phyloP scores from a whole-genome alignment of 768 basidiomycete genomes.

The Mycena capillaripes region DNA sequence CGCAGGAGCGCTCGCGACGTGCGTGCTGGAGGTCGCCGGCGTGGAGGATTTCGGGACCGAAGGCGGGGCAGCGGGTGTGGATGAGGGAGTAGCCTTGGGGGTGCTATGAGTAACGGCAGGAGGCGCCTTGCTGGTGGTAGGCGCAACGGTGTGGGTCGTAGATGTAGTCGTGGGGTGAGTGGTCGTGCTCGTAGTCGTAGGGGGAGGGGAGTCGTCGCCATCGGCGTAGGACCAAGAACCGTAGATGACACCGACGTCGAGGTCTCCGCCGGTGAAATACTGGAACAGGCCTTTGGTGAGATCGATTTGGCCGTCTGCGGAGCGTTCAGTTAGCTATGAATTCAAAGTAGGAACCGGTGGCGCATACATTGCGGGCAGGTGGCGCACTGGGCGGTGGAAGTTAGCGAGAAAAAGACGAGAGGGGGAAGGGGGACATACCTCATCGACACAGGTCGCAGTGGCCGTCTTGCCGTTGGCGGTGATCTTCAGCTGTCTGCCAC shows the following conservation, averaged over 20 bases:
- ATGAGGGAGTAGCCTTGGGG: background rate
- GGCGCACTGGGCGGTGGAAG: no score
- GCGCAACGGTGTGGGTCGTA: background rate
- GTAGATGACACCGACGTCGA: slow-evolving; percentile 19
- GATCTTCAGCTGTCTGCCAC: slow-evolving; percentile 25
- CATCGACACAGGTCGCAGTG: slow-evolving; percentile 33
- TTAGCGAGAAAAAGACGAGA: background rate
- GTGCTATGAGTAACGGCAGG: background rate
- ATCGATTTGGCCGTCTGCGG: slow-evolving; percentile 27
- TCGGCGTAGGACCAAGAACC: slow-evolving; percentile 32
- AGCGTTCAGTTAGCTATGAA: no score
- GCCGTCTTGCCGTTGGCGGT: slow-evolving; percentile 28
- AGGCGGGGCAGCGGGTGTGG: no score
- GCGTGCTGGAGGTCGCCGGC: background rate
- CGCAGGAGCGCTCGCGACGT: background rate
- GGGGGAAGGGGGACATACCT: slow-evolving; percentile 1
- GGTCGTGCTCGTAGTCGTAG: background rate
- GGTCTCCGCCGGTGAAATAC: slow-evolving; percentile 19
- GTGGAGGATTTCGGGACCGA: background rate
- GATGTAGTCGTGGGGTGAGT: background rate
- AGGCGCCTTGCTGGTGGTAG: background rate
- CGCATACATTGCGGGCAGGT: no score
- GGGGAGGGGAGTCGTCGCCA: background rate
- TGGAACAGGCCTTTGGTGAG: slow-evolving; percentile 32
- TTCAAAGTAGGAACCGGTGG: no score